A percentile compares a stretch with the other conserved stretches of the same genome.
Evolutionary conservation across 345 rosid species (phyloP).

Genomic region (Cardamine resedifolia): DNA sequence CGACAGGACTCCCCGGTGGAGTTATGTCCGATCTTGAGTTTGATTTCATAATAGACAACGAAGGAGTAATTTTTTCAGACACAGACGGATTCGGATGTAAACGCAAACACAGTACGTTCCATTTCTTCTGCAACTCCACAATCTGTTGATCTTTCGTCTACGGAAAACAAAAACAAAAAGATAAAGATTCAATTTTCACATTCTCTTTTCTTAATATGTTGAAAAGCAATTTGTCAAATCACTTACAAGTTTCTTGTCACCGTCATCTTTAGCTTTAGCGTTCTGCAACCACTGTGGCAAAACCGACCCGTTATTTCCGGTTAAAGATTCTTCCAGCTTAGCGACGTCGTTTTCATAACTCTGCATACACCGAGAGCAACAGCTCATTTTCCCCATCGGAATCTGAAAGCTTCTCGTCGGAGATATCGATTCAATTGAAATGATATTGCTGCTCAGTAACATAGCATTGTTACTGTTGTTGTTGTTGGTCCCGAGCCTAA

Average conservation of each 20-base stretch:
- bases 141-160: conserved; percentile 67
- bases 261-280: conserved; percentile 53
- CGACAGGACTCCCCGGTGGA: conserved; percentile 77
- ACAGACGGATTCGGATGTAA: conserved; percentile 57
- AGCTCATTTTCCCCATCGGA: conserved; percentile 39
- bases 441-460: conserved; percentile 41
- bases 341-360: conserved; percentile 68
- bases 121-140: conserved; percentile 74
- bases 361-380: conserved; percentile 67
- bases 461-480: conserved; percentile 35
- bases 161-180: neutral
- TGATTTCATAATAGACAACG: conserved; percentile 41
- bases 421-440: conserved; percentile 50
- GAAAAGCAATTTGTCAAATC: neutral
- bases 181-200: neutral
- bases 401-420: conserved; percentile 54
- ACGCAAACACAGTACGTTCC: conserved; percentile 67
- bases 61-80: conserved; percentile 48
- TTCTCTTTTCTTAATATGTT: neutral
- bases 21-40: conserved; percentile 41
- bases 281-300: conserved; percentile 85
- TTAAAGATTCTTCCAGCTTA: conserved; percentile 46
- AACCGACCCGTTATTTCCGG: conserved; percentile 48
- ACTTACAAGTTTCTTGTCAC: conserved; percentile 50
- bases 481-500: conserved; percentile 60